These are phyloP conservation scores for Echinochloa phyllopogon DNA, from an alignment of 176 grass and related monocot genomes.

Conservation along the genomic window DNA sequence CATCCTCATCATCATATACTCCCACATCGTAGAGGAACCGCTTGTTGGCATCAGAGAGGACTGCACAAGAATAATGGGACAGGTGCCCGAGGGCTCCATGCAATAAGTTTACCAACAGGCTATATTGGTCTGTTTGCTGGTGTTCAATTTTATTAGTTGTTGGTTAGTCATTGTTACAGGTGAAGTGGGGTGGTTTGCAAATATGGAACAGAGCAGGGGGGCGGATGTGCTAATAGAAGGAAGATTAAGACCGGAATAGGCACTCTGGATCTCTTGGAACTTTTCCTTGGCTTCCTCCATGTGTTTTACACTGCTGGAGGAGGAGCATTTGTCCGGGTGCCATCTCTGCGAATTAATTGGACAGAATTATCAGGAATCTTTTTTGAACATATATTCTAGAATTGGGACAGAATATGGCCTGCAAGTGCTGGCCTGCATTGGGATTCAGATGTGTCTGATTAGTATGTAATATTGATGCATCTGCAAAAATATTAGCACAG, in stretches of 20 bases:
- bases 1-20: conserved; percentile 74
- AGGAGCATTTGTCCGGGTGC: conserved; percentile 90
- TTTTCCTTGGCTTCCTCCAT: conserved; percentile 91
- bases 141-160: conserved; percentile 38
- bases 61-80: conserved; percentile 64
- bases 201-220: conserved; percentile 28
- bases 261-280: conserved; percentile 96
- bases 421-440: not conserved
- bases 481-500: too few species aligned
- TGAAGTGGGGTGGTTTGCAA: conserved; percentile 3
- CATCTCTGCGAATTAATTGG: conserved; percentile 62
- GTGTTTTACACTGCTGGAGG: conserved; percentile 62
- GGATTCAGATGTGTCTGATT: not conserved
- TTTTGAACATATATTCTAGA: conserved; percentile 21
- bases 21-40: conserved; percentile 94
- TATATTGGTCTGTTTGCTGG: conserved; percentile 13
- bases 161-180: conserved; percentile 4
- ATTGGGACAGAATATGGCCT: not conserved
- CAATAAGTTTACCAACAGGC: conserved; percentile 51
- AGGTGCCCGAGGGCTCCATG: conserved; percentile 54
- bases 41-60: conserved; percentile 88
- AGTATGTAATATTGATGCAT: not conserved
- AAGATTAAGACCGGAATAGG: conserved; percentile 70
- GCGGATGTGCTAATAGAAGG: not conserved
- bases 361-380: not conserved